phyloP scores from a whole-genome alignment of 345 rosid species.

The Mercurialis annua region DNA sequence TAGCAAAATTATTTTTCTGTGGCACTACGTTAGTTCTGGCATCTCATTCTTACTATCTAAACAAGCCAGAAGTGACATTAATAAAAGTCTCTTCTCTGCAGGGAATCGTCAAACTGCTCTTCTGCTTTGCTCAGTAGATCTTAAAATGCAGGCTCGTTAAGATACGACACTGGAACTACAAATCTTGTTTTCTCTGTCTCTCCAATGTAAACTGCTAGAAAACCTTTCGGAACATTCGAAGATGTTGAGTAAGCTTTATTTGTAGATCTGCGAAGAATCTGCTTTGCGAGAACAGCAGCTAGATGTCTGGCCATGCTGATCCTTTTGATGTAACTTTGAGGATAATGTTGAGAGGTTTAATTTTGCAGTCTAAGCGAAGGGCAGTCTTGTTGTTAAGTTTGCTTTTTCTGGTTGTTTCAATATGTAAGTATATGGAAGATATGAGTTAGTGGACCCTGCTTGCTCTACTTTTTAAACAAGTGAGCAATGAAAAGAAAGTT shows the following conservation, averaged over 20 bases:
- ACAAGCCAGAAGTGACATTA: slow-evolving; percentile 21
- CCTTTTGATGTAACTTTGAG: background rate
- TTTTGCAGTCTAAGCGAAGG: background rate
- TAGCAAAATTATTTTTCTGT: background rate
- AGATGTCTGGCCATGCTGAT: background rate
- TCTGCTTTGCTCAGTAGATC: slow-evolving; percentile 9
- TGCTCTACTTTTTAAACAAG: too few species aligned
- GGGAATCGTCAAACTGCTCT: slow-evolving; percentile 16
- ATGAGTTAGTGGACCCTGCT: too few species aligned
- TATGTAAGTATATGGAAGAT: too few species aligned
- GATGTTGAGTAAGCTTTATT: background rate
- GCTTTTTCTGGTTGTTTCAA: background rate
- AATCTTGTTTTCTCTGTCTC: slow-evolving; percentile 11
- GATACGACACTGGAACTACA: slow-evolving; percentile 14
- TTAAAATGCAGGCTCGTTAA: slow-evolving; percentile 11
- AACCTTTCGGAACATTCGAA: slow-evolving; percentile 3
- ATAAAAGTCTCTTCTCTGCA: slow-evolving; percentile 15
- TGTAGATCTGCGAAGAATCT: background rate
- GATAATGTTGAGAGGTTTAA: background rate
- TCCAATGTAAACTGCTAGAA: slow-evolving; percentile 14
- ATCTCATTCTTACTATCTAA: slow-evolving; percentile 9
- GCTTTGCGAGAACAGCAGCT: background rate
- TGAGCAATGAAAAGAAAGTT: too few species aligned
- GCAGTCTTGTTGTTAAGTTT: background rate
- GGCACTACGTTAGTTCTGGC: background rate